Evolutionary conservation across 1,284 basidiomycete genomes (phyloP), one percentile per base, ranked within the genome.

Genomic region (Cryptococcus sp.): DNA sequence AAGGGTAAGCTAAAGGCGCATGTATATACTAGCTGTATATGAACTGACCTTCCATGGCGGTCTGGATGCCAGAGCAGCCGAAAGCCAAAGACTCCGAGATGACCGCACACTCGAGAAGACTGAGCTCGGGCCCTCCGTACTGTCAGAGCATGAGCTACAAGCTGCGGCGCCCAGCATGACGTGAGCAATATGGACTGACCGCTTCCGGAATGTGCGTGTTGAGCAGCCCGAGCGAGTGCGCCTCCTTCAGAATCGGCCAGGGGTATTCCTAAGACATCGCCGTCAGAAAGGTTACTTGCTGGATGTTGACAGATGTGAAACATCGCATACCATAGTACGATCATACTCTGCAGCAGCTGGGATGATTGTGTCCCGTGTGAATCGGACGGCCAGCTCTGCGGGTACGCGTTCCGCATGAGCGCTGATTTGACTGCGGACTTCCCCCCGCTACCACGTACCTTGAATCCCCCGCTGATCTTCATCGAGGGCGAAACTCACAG

Each of bases 31-130:
- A n/a, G 23, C 8, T 18, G 9, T 15, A 51, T 4, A 12, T 12
- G 23, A 21, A 36, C 67, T 44, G 42, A 76, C 74, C 75, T 58
- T 77, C 76, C 61, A 77, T 76, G 1, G 76, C 77, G 1, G 82
- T 83, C 55, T 81, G 80, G 16, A 83, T 79, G 35, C 82, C 82
- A 0, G 81, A 78, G 65, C 82, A 83, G 1, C 81, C 82, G 58
- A 72, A 82, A 1, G 81, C 80, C 20, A 83, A 71, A 46, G 70
- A 65, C 57, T 78, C 75, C 1, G 79, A 80, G 33, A 80, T 80
- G 28, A 83, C 65, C 8, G 80, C 77, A 46, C 79, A 80, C 48
- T 80, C 79, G 24, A 82, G 55, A 20, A 82, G 69, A 4, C 79
- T 77, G 2, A 83, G 73, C 2, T 79, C 80, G 0, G 80, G 76